A percentile compares a stretch with the other conserved stretches of the same genome.
phyloP scores from a whole-genome alignment of 805 yeast species.

The Suhomyces faveliae region DNA sequence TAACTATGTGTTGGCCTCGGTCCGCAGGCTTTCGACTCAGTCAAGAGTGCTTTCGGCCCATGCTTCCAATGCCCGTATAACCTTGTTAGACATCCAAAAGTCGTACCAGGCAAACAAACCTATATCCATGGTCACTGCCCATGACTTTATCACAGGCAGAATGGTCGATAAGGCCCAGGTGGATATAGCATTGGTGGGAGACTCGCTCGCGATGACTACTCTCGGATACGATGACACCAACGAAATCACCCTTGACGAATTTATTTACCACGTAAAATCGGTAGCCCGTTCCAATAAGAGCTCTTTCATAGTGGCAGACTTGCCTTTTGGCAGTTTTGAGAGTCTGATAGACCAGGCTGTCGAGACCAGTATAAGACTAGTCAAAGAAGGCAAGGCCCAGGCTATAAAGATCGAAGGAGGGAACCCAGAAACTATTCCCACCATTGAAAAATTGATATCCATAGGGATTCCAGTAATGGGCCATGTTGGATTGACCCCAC shows the following conservation, averaged over 20 bases:
- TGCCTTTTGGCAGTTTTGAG: constrained; percentile 89
- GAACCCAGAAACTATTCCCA: constrained; percentile 45
- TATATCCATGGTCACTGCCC: constrained; percentile 68
- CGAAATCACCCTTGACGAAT: constrained; percentile 75
- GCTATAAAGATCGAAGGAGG: constrained; percentile 90
- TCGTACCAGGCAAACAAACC: constrained; percentile 19
- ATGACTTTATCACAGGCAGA: constrained; percentile 76
- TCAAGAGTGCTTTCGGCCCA: constrained; percentile 11
- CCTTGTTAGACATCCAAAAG: constrained; percentile 12
- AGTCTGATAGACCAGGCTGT: constrained; percentile 60
- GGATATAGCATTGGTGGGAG: constrained; percentile 82
- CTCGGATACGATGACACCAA: constrained; percentile 78
- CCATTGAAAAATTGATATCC: constrained; percentile 54
- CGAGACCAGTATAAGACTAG: constrained; percentile 51
- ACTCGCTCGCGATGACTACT: constrained; percentile 89
- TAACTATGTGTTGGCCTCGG: neutral
- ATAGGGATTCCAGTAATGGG: constrained; percentile 89
- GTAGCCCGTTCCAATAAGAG: constrained; percentile 67
- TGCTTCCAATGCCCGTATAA: constrained; percentile 6
- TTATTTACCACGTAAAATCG: constrained; percentile 71
- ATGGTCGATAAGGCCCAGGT: constrained; percentile 64
- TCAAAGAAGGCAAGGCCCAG: constrained; percentile 57
- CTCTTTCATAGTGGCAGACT: constrained; percentile 75
- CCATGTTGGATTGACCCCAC: constrained; percentile 92
- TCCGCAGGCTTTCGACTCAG: constrained; percentile 5